Evolutionary conservation across 2,329 filamentous ascomycete species (phyloP).

Genomic region (Paecilomyces fulvus): DNA sequence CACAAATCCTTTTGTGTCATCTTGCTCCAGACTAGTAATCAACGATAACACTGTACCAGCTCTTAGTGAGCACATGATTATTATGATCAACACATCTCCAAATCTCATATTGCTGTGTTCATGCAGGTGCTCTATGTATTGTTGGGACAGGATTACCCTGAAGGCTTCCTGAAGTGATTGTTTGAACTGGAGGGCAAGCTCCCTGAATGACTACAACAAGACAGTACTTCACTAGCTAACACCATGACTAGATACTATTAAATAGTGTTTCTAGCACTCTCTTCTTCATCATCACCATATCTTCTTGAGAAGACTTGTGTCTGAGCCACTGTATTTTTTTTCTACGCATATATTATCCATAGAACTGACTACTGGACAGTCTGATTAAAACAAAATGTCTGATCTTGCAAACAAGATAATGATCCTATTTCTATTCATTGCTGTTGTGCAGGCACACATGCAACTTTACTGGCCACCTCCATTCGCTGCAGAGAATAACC

Average conservation of each 20-base stretch:
- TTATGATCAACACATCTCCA: too few relatives aligned
- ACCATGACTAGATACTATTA: background rate
- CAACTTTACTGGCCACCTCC: constrained; percentile 35
- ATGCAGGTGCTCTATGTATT: background rate
- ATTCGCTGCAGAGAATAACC: constrained; percentile 38
- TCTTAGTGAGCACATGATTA: too few relatives aligned
- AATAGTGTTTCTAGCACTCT: background rate
- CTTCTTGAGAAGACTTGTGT: background rate
- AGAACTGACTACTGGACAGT: background rate
- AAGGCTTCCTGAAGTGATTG: background rate
- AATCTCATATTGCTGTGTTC: too few relatives aligned
- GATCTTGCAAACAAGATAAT: background rate
- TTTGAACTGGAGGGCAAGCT: background rate
- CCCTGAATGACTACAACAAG: background rate
- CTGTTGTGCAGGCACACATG: constrained; percentile 28
- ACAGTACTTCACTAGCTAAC: background rate
- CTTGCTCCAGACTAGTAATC: background rate
- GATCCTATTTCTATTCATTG: background rate
- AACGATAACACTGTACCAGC: background rate
- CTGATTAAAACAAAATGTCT: background rate
- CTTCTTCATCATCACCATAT: background rate
- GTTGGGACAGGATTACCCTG: background rate
- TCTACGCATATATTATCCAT: background rate
- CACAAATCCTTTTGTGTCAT: background rate
- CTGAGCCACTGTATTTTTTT: too few relatives aligned